A percentile compares a stretch with the other conserved stretches of the same genome.
These are phyloP conservation scores for Emydomyces testavorans DNA, from an alignment of 2,329 filamentous ascomycete species.

Conservation along the genomic window DNA sequence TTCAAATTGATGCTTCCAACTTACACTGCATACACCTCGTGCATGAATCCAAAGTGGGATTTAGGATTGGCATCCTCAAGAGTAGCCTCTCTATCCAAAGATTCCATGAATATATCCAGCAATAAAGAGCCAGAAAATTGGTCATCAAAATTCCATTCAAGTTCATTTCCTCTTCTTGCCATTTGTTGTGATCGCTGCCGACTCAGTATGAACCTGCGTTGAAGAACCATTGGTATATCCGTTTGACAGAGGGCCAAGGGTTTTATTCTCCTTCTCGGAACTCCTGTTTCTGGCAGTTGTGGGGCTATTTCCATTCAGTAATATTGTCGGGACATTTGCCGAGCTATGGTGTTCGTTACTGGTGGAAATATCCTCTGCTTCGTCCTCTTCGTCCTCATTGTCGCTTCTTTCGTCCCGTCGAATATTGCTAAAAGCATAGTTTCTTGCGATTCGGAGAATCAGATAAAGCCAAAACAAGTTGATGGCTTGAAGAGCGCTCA, in stretches of 20 bases:
- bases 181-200: background rate
- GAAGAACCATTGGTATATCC: constrained; percentile 1
- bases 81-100: background rate
- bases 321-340: constrained; percentile 6
- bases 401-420: constrained; percentile 37
- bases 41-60: background rate
- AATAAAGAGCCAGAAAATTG: background rate
- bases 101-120: background rate
- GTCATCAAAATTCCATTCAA: background rate
- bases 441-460: constrained; percentile 35
- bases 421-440: constrained; percentile 32
- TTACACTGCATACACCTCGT: background rate
- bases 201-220: background rate
- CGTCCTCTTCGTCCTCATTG: constrained; percentile 35
- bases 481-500: constrained; percentile 36
- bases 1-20: background rate
- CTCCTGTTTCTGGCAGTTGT: background rate
- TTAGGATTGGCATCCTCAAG: background rate
- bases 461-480: constrained; percentile 39
- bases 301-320: constrained; percentile 6
- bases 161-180: constrained; percentile 1
- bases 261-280: constrained; percentile 7
- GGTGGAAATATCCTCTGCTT: constrained; percentile 15
- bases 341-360: background rate
- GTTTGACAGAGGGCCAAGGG: background rate